phyloP scores from a whole-genome alignment of 495 filamentous ascomycete genomes.

The Xylaria grammica region DNA sequence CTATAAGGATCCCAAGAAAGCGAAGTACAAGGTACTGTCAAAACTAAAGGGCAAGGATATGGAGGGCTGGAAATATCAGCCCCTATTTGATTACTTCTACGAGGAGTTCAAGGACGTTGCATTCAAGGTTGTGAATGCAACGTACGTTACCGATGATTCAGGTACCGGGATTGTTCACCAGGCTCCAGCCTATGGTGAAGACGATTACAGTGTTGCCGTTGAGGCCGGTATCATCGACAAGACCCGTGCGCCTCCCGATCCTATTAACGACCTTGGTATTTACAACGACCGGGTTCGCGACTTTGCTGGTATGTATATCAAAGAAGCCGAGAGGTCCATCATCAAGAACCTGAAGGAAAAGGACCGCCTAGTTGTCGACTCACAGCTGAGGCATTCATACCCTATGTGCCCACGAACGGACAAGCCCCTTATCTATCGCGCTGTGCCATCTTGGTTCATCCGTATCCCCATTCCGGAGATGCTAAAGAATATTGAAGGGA shows the following conservation, averaged over 20 bases:
- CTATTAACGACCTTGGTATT: constrained; percentile 79
- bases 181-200: constrained; percentile 92
- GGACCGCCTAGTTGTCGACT: constrained; percentile 83
- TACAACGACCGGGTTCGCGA: constrained; percentile 84
- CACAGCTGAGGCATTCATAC: constrained; percentile 91
- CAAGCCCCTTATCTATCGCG: constrained; percentile 91
- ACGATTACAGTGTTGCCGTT: constrained; percentile 88
- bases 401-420: constrained; percentile 96
- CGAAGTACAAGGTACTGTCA: constrained; percentile 86
- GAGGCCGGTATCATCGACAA: constrained; percentile 79
- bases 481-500: constrained; percentile 85
- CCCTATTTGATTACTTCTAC: constrained; percentile 91
- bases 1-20: constrained; percentile 98
- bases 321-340: constrained; percentile 92
- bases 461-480: constrained; percentile 88
- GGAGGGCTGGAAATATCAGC: constrained; percentile 90
- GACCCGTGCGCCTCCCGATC: constrained; percentile 82
- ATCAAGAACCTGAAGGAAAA: constrained; percentile 86
- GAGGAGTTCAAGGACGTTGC: constrained; percentile 89
- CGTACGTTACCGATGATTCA: constrained; percentile 89
- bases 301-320: constrained; percentile 89
- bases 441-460: constrained; percentile 96
- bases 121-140: constrained; percentile 84
- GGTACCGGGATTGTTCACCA: constrained; percentile 97
- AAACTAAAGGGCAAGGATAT: constrained; percentile 86